A percentile compares a stretch with the other conserved stretches of the same genome.
These are phyloP conservation scores for Lycium ferocissimum DNA, from an alignment of 257 asterid species.

Conservation along the genomic window DNA sequence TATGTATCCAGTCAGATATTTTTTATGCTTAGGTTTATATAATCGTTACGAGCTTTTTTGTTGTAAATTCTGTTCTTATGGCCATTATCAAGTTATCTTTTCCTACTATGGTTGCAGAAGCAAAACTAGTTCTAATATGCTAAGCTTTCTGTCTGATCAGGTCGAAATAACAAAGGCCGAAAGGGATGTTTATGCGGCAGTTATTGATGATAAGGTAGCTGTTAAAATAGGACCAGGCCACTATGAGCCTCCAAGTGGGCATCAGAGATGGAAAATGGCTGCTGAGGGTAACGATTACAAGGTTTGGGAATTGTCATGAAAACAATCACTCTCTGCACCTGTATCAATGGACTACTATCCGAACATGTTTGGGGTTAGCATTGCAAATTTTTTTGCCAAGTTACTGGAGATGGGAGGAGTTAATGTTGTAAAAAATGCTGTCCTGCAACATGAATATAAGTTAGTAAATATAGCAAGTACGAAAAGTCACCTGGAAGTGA, in stretches of 20 bases:
- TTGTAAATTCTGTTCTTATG: not conserved
- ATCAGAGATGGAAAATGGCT: conserved; percentile 66
- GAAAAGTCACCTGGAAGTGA: not conserved
- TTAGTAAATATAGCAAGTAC: not conserved
- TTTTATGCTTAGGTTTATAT: not conserved
- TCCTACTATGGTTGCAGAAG: not conserved
- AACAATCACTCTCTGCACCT: not conserved
- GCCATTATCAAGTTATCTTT: not conserved
- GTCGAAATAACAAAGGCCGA: conserved; percentile 79
- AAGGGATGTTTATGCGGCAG: conserved; percentile 89
- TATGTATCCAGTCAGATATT: not conserved
- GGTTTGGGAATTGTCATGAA: conserved; percentile 74
- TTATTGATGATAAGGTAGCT: conserved; percentile 72
- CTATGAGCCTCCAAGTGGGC: conserved; percentile 64
- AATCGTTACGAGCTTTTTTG: not conserved
- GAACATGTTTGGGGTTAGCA: not conserved
- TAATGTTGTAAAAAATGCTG: not conserved
- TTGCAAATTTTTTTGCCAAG: conserved; percentile 13
- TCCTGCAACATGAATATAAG: not conserved
- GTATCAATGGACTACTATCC: not conserved
- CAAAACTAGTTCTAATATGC: not conserved
- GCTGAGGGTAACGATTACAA: conserved; percentile 75
- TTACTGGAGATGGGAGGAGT: not conserved
- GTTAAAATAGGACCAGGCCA: conserved; percentile 96
- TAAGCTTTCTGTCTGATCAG: conserved; percentile 42